phyloP scores from a whole-genome alignment of 805 yeast species.

The Candida khao-thaluensis region DNA sequence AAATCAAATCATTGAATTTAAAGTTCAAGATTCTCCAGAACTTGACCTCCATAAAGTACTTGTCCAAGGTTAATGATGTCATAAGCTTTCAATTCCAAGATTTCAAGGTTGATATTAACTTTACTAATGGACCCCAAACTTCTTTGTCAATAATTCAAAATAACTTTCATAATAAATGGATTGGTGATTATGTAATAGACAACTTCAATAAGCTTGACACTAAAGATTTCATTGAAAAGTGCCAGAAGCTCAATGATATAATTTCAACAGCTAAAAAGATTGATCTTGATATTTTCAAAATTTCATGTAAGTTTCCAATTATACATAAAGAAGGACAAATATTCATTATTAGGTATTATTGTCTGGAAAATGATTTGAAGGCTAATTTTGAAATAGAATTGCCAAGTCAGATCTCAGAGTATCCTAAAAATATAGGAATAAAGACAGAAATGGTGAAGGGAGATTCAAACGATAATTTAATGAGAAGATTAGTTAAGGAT shows the following conservation, averaged over 20 bases:
- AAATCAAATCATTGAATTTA: slow-evolving; percentile 20
- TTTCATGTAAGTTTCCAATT: slow-evolving; percentile 30
- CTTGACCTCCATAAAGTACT: slow-evolving; percentile 22
- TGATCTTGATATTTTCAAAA: slow-evolving; percentile 32
- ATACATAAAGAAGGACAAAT: neutral
- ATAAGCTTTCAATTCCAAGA: slow-evolving; percentile 10
- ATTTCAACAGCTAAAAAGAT: slow-evolving; percentile 20
- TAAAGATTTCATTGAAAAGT: slow-evolving; percentile 17
- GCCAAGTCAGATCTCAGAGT: neutral
- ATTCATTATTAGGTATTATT: slow-evolving; percentile 7
- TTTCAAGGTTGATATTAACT: slow-evolving; percentile 12
- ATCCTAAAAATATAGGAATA: neutral
- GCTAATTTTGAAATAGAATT: slow-evolving; percentile 1
- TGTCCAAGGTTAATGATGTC: slow-evolving; percentile 1
- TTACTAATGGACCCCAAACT: neutral
- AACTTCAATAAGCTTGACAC: slow-evolving; percentile 1
- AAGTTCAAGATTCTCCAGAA: slow-evolving; percentile 27
- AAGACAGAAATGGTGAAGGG: slow-evolving; percentile 4
- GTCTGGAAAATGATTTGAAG: neutral
- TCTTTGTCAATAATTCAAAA: neutral
- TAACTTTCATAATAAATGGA: slow-evolving; percentile 15
- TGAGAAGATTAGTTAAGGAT: slow-evolving; percentile 5
- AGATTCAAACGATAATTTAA: neutral
- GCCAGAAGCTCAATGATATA: slow-evolving; percentile 16
- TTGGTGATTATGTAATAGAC: slow-evolving; percentile 7